phyloP scores from a whole-genome alignment of 176 grass and related monocot genomes.

The Bromus sterilis region DNA sequence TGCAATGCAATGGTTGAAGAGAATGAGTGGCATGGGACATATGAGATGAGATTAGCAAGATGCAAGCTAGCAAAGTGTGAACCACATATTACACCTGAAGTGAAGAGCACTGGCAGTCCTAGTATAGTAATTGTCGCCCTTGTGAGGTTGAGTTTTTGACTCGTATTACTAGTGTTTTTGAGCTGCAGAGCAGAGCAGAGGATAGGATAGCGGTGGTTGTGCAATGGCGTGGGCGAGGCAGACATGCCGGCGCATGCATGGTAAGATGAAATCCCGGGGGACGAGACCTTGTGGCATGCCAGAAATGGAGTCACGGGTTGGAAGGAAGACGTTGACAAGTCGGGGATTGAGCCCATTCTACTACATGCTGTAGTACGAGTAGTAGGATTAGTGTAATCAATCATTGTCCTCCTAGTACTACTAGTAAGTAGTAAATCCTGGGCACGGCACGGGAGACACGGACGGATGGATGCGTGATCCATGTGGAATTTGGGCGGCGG shows the following conservation, averaged over 20 bases:
- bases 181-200: no score
- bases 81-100: no score
- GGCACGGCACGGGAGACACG: background rate
- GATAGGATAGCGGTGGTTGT: background rate
- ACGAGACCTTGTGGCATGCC: background rate
- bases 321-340: background rate
- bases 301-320: background rate
- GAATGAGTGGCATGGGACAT: no score
- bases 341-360: no score
- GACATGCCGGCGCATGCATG: constrained; percentile 1
- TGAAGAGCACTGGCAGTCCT: background rate
- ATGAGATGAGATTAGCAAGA: no score
- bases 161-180: no score
- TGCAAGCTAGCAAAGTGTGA: no score
- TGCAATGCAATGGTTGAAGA: no score
- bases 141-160: no score
- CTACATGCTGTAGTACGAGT: background rate
- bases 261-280: background rate
- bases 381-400: background rate
- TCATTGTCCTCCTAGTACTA: background rate
- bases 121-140: no score
- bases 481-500: background rate
- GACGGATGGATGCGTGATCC: background rate
- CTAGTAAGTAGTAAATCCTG: background rate
- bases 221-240: background rate